These are phyloP conservation scores for Fusarium kyushuense DNA, from an alignment of 2,329 filamentous ascomycete genomes.

Conservation along the genomic window DNA sequence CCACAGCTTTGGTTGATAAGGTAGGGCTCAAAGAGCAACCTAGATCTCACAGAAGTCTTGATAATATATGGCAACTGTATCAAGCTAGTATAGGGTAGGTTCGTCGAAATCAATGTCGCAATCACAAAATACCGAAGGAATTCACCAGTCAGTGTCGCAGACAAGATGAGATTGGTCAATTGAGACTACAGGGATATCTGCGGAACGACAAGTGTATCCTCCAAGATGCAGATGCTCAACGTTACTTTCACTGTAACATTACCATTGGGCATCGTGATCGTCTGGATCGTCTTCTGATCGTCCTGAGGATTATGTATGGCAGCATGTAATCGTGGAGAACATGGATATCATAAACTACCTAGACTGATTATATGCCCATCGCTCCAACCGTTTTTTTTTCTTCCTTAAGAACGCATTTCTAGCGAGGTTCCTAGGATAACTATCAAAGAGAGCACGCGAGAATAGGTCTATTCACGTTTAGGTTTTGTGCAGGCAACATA, in stretches of 20 bases:
- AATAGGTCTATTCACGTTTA: slow-evolving; percentile 13
- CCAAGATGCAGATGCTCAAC: background rate
- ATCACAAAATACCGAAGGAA: background rate
- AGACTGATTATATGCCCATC: slow-evolving; percentile 26
- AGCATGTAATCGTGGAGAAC: background rate
- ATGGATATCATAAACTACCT: background rate
- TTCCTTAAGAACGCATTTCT: background rate
- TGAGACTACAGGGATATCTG: background rate
- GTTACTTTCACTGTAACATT: slow-evolving; percentile 1
- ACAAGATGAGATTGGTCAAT: no score
- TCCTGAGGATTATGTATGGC: background rate
- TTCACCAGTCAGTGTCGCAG: background rate
- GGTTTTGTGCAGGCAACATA: slow-evolving; percentile 7
- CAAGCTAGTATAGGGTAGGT: background rate
- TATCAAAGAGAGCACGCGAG: slow-evolving; percentile 26
- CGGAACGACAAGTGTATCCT: background rate
- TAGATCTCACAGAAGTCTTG: no score
- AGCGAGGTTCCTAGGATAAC: slow-evolving; percentile 1
- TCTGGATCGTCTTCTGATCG: background rate
- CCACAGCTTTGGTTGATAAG: no score
- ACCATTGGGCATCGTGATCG: slow-evolving; percentile 13
- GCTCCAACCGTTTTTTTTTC: slow-evolving; percentile 27
- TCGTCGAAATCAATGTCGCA: background rate
- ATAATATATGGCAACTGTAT: no score
- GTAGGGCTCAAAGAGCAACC: no score